These are phyloP conservation scores for Penicillium angulare DNA, from an alignment of 495 filamentous ascomycete species.

Conservation along the genomic window DNA sequence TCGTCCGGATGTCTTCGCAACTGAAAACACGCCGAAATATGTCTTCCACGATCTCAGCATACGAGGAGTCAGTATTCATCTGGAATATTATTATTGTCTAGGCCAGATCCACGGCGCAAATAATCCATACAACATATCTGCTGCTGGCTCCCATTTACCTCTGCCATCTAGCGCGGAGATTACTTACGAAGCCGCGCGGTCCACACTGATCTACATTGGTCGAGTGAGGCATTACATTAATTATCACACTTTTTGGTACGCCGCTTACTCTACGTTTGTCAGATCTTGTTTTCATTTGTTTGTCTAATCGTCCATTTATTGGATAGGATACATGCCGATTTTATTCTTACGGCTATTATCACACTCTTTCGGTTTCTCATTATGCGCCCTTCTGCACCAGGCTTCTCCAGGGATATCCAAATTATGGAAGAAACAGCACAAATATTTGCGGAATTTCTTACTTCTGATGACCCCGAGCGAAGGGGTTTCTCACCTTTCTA, in stretches of 20 bases:
- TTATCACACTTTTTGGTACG: slow-evolving; percentile 26
- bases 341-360: slow-evolving; percentile 19
- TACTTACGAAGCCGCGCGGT: slow-evolving; percentile 23
- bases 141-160: slow-evolving; percentile 1
- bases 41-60: slow-evolving; percentile 29
- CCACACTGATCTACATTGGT: slow-evolving; percentile 23
- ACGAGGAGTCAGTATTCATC: slow-evolving; percentile 25
- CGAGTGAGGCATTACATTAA: slow-evolving; percentile 22
- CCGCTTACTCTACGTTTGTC: background rate
- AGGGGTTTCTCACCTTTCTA: slow-evolving; percentile 22
- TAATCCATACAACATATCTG: slow-evolving; percentile 3
- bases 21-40: slow-evolving; percentile 18
- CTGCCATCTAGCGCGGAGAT: slow-evolving; percentile 26
- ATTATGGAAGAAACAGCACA: slow-evolving; percentile 13
- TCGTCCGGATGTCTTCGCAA: slow-evolving; percentile 23
- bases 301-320: background rate
- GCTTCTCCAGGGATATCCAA: slow-evolving; percentile 15
- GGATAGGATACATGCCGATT: slow-evolving; percentile 28
- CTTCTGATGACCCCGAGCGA: background rate
- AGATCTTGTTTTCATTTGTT: background rate
- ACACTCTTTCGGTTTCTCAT: slow-evolving; percentile 24
- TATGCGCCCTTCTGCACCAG: slow-evolving; percentile 6
- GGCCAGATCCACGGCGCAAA: slow-evolving; percentile 28
- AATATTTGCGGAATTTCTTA: slow-evolving; percentile 6
- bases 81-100: slow-evolving; percentile 32